phyloP scores from a whole-genome alignment of 2,329 filamentous ascomycete genomes.

The Diaporthe aspalathi region DNA sequence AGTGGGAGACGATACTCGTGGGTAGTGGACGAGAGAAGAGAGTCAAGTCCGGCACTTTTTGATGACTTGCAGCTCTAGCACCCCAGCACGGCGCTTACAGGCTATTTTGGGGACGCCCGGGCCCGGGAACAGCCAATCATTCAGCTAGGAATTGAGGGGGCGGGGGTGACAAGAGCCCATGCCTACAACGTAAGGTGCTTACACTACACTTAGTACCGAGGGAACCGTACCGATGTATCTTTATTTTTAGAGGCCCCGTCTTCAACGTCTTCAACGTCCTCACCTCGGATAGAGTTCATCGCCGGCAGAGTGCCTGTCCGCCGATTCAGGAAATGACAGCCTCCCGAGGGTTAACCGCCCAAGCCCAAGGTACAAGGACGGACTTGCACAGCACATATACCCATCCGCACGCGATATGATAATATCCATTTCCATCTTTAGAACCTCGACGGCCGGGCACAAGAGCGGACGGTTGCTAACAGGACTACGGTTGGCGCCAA shows the following conservation, averaged over 20 bases:
- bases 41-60: conserved; percentile 12
- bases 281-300: too few relatives aligned
- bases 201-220: too few relatives aligned
- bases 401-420: conserved; percentile 5
- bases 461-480: too few relatives aligned
- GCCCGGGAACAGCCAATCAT: conserved; percentile 18
- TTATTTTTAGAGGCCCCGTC: conserved; percentile 9
- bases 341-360: conserved; percentile 16
- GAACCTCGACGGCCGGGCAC: too few relatives aligned
- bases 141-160: neutral
- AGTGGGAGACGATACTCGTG: conserved; percentile 8
- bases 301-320: too few relatives aligned
- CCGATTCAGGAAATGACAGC: neutral
- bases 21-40: neutral
- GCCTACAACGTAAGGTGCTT: too few relatives aligned
- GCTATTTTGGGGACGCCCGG: conserved; percentile 17
- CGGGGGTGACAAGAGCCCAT: too few relatives aligned
- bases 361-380: neutral
- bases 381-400: neutral
- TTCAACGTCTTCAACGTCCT: conserved; percentile 3
- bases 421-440: conserved; percentile 27
- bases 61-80: conserved; percentile 28
- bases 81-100: conserved; percentile 26
- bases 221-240: neutral
- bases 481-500: too few relatives aligned